phyloP scores from a whole-genome alignment of 345 rosid species.

The Populus euphratica region DNA sequence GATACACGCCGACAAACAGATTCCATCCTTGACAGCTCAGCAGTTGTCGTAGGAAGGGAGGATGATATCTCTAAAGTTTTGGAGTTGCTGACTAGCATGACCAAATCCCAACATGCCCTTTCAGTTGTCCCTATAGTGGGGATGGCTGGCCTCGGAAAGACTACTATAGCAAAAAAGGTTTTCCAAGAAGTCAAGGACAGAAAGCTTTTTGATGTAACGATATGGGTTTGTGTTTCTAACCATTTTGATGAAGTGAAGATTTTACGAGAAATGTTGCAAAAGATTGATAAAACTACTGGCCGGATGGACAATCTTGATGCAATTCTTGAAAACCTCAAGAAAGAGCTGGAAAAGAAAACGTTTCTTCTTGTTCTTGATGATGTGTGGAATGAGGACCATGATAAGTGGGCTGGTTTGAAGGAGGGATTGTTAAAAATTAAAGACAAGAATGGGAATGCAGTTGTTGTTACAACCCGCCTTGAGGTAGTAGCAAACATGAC shows the following conservation, averaged over 20 bases:
- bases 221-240: slow-evolving; percentile 19
- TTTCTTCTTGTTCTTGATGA: slow-evolving; percentile 23
- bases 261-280: slow-evolving; percentile 10
- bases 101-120: no score
- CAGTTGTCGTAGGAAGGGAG: no score
- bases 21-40: no score
- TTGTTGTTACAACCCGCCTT: slow-evolving; percentile 22
- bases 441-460: neutral
- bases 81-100: no score
- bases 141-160: slow-evolving; percentile 30
- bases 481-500: neutral
- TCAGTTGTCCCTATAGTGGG: slow-evolving; percentile 14
- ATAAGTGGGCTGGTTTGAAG: slow-evolving; percentile 10
- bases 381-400: slow-evolving; percentile 15
- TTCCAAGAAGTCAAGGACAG: neutral
- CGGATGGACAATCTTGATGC: neutral
- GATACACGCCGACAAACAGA: no score
- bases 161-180: slow-evolving; percentile 16
- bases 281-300: neutral
- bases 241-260: slow-evolving; percentile 5
- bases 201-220: neutral
- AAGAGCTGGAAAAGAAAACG: slow-evolving; percentile 5
- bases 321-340: neutral
- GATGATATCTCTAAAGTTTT: no score
- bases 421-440: neutral